Conservation (phyloP, 306 rosid genomes). For the Aeschynomene evenia region DNA sequence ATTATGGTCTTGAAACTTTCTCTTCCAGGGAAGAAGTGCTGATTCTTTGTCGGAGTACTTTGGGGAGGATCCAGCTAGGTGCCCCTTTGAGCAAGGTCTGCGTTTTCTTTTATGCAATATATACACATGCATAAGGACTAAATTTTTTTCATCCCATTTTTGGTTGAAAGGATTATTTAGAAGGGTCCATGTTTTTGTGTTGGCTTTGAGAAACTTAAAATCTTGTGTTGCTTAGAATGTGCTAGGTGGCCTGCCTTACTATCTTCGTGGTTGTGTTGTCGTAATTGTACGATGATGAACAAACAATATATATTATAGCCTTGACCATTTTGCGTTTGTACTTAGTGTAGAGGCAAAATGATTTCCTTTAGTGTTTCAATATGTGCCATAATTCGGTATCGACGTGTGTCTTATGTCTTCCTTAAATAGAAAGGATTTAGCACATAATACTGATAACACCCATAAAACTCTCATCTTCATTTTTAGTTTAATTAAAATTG, state of each 20-base stretch:
- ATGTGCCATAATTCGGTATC: not conserved
- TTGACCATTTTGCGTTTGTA: not conserved
- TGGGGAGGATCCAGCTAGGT: constrained; percentile 98
- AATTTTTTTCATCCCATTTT: not conserved
- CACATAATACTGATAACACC: not conserved
- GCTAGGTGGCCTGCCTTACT: not conserved
- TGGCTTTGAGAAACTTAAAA: not conserved
- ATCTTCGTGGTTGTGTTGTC: not conserved
- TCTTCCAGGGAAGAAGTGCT: constrained; percentile 89
- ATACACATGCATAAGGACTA: not conserved
- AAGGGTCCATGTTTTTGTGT: not conserved
- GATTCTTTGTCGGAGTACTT: constrained; percentile 96
- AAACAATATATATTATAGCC: not conserved
- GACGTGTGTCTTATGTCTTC: not conserved
- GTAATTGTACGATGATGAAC: not conserved
- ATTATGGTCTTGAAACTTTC: constrained; percentile 31
- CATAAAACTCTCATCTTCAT: not conserved
- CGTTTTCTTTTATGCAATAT: constrained; percentile 12
- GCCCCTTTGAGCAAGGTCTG: constrained; percentile 99
- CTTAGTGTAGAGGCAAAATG: not conserved
- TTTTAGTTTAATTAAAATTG: not conserved
- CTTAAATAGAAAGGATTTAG: not conserved
- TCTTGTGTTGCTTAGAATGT: constrained; percentile 3
- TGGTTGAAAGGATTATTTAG: not conserved
- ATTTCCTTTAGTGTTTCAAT: not conserved